Percentiles rank a stretch among this genome's conserved stretches.
Conservation (phyloP, 2,329 filamentous ascomycete species). For the Stachybotrys elegans region DNA sequence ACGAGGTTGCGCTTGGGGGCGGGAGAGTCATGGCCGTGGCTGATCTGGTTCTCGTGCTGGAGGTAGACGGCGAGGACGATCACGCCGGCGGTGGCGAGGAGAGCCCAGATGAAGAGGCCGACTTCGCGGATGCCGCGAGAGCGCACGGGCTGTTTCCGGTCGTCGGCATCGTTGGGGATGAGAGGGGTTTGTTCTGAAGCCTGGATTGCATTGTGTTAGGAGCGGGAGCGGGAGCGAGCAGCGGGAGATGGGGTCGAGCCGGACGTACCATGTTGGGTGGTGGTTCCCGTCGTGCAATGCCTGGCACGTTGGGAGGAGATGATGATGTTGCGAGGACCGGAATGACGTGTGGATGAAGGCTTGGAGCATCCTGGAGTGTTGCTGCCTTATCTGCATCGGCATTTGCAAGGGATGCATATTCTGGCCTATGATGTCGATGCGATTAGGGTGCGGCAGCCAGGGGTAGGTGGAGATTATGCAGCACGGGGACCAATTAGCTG, state of each 20-base stretch:
- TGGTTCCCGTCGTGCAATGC: too few species aligned
- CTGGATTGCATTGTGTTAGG: too few species aligned
- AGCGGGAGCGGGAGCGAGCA: conserved; percentile 27
- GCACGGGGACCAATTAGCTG: too few species aligned
- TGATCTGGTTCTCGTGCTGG: conserved; percentile 61
- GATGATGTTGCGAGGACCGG: too few species aligned
- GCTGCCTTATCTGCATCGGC: too few species aligned
- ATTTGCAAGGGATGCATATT: too few species aligned
- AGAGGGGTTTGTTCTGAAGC: conserved; percentile 39
- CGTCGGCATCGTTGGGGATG: conserved; percentile 22
- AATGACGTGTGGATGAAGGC: too few species aligned
- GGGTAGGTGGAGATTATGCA: too few species aligned
- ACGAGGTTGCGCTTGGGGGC: conserved; percentile 82
- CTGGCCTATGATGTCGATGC: too few species aligned
- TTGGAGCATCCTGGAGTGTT: too few species aligned
- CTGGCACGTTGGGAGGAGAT: too few species aligned
- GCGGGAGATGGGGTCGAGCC: conserved; percentile 37
- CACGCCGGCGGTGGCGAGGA: conserved; percentile 72
- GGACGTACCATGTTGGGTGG: conserved; percentile 13
- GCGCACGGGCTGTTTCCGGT: conserved; percentile 16
- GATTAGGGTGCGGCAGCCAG: too few species aligned
- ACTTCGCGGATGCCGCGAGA: conserved; percentile 59
- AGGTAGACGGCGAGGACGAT: conserved; percentile 74
- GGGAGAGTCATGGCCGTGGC: conserved; percentile 27
- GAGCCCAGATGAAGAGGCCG: conserved; percentile 75